A percentile compares a stretch with the other conserved stretches of the same genome.
Evolutionary conservation across 164 flowering plant species (phyloP).

Genomic region (Santalum album): DNA sequence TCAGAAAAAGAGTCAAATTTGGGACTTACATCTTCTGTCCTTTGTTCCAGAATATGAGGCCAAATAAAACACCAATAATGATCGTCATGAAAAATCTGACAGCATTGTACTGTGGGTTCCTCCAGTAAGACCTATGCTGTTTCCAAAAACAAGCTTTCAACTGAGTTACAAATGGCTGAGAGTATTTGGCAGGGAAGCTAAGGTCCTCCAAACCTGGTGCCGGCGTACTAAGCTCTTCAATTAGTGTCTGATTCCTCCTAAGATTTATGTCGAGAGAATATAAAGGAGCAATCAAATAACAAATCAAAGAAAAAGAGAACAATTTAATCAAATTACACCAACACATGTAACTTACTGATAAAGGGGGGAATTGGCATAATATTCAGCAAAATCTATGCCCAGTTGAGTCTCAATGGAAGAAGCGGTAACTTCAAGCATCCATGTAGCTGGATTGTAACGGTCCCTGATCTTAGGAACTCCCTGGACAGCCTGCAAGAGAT

Average conservation of each 20-base stretch:
- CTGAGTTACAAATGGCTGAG: slow-evolving; percentile 58
- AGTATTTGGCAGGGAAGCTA: slow-evolving; percentile 55
- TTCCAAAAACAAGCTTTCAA: slow-evolving; percentile 89
- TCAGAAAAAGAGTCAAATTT: not conserved
- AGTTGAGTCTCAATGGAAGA: slow-evolving; percentile 45
- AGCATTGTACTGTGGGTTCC: slow-evolving; percentile 62
- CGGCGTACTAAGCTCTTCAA: slow-evolving; percentile 55
- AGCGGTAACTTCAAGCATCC: slow-evolving; percentile 68
- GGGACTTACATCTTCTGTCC: slow-evolving; percentile 53
- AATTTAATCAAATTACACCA: not conserved
- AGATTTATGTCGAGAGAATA: slow-evolving; percentile 7
- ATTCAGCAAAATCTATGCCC: slow-evolving; percentile 46
- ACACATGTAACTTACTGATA: slow-evolving; percentile 31
- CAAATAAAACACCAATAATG: slow-evolving; percentile 52
- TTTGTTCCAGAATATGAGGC: slow-evolving; percentile 60
- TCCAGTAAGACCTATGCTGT: slow-evolving; percentile 84
- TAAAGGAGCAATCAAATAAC: slow-evolving; percentile 1
- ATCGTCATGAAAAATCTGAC: slow-evolving; percentile 52
- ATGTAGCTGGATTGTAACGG: slow-evolving; percentile 72
- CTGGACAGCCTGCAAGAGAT: slow-evolving; percentile 37
- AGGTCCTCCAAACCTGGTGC: slow-evolving; percentile 56
- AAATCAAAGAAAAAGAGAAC: not conserved
- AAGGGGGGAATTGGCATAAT: slow-evolving; percentile 45
- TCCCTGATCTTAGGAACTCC: slow-evolving; percentile 56
- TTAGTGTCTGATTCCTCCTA: slow-evolving; percentile 64